Conservation (phyloP, 2,329 filamentous ascomycete genomes). For the Escovopsis sp. region DNA sequence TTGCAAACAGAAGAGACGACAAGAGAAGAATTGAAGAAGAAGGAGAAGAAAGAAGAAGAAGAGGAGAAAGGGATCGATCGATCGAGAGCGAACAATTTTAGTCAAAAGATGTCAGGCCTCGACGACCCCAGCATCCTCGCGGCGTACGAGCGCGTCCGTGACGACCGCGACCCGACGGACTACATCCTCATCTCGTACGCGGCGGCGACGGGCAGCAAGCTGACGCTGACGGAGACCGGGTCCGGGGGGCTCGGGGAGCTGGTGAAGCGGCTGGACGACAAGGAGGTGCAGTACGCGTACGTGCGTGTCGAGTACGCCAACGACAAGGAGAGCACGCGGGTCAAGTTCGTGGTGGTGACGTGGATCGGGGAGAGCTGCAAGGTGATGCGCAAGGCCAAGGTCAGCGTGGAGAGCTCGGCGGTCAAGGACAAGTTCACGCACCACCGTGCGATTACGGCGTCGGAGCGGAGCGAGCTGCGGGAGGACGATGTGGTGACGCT, state of each 20-base stretch:
- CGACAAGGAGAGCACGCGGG: conserved; percentile 51
- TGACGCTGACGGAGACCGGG: conserved; percentile 42
- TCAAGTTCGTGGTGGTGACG: conserved; percentile 53
- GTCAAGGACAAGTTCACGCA: conserved; percentile 51
- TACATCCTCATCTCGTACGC: conserved; percentile 54
- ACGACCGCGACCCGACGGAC: conserved; percentile 49
- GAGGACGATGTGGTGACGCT: conserved; percentile 45
- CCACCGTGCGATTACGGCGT: conserved; percentile 49
- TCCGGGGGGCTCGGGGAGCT: conserved; percentile 46
- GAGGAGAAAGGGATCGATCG: neutral
- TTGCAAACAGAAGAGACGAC: no score
- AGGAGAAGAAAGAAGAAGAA: neutral
- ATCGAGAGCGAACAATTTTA: neutral
- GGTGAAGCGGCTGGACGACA: conserved; percentile 37
- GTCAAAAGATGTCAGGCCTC: conserved; percentile 35
- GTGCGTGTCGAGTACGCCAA: conserved; percentile 55
- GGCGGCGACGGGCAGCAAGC: conserved; percentile 37
- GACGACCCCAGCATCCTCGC: conserved; percentile 43
- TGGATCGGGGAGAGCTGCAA: conserved; percentile 53
- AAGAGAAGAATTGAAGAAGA: no score
- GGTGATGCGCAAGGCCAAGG: conserved; percentile 56
- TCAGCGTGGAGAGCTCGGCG: conserved; percentile 50
- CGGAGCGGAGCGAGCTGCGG: conserved; percentile 44
- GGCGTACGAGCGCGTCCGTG: conserved; percentile 53
- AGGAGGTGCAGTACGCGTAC: conserved; percentile 52